These are phyloP conservation scores for Litchi chinensis DNA, from an alignment of 345 rosid genomes.

Conservation along the genomic window DNA sequence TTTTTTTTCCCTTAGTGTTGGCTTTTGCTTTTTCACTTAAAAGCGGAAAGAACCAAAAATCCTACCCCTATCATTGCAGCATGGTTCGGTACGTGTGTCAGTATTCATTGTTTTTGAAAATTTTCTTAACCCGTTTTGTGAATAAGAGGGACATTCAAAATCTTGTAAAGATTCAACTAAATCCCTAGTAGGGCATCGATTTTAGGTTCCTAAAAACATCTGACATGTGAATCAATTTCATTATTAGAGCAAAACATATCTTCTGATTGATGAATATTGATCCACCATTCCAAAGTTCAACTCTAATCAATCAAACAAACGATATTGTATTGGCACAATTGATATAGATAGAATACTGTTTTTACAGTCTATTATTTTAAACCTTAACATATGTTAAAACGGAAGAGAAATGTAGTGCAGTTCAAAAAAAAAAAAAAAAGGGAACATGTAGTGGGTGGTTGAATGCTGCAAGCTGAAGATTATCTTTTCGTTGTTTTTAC, in stretches of 20 bases:
- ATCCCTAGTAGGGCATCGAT: neutral
- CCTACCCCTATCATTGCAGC: neutral
- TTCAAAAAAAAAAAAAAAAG: no score
- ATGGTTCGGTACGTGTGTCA: conserved; percentile 3
- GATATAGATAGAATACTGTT: no score
- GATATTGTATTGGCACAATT: no score
- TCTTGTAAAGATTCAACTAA: neutral
- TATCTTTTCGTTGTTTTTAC: no score
- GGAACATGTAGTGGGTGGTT: no score
- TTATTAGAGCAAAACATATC: neutral
- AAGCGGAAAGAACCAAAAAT: conserved; percentile 9
- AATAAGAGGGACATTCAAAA: neutral
- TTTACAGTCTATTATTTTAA: no score
- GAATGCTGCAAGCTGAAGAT: no score
- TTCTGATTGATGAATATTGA: no score
- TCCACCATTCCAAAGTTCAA: no score
- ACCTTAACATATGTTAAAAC: no score
- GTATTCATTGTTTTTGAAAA: neutral
- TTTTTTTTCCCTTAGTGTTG: neutral
- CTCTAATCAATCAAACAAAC: no score
- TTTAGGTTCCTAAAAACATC: neutral
- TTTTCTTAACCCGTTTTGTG: neutral
- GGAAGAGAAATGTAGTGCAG: no score
- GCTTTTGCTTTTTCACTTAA: conserved; percentile 8
- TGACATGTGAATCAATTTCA: neutral